phyloP scores from a whole-genome alignment of 208 protist genomes.

The Trypanosoma congolense region DNA sequence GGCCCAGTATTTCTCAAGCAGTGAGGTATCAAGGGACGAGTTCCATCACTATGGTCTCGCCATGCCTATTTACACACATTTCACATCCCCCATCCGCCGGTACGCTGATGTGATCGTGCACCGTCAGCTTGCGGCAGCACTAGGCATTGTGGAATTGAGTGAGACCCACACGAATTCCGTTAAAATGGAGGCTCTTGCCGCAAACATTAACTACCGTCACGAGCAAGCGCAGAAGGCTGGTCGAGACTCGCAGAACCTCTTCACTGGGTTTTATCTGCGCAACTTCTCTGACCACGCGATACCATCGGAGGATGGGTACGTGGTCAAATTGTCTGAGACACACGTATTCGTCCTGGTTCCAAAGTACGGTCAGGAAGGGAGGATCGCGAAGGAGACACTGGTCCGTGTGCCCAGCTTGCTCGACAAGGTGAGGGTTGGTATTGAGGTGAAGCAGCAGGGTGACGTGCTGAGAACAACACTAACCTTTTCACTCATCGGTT shows the following conservation, averaged over 20 bases:
- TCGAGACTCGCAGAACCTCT: constrained; percentile 88
- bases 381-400: constrained; percentile 70
- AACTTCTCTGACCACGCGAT: constrained; percentile 70
- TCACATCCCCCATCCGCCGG: constrained; percentile 94
- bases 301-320: constrained; percentile 80
- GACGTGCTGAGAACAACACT: constrained; percentile 79
- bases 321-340: constrained; percentile 74
- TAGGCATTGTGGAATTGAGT: constrained; percentile 58
- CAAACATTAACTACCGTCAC: constrained; percentile 91
- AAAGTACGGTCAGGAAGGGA: constrained; percentile 87
- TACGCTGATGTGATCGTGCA: constrained; percentile 94
- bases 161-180: constrained; percentile 59
- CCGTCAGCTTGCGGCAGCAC: constrained; percentile 81
- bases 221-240: constrained; percentile 89
- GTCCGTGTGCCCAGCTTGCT: constrained; percentile 59
- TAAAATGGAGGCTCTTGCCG: constrained; percentile 67
- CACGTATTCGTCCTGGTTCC: constrained; percentile 85
- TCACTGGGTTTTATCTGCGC: constrained; percentile 87
- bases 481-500: constrained; percentile 54
- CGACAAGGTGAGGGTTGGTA: constrained; percentile 72
- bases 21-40: constrained; percentile 69
- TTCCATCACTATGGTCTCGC: constrained; percentile 93
- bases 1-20: constrained; percentile 92
- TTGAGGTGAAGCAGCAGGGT: constrained; percentile 62
- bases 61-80: constrained; percentile 94